Conservation (phyloP, 495 filamentous ascomycete genomes). For the Lichina pygmaea region DNA sequence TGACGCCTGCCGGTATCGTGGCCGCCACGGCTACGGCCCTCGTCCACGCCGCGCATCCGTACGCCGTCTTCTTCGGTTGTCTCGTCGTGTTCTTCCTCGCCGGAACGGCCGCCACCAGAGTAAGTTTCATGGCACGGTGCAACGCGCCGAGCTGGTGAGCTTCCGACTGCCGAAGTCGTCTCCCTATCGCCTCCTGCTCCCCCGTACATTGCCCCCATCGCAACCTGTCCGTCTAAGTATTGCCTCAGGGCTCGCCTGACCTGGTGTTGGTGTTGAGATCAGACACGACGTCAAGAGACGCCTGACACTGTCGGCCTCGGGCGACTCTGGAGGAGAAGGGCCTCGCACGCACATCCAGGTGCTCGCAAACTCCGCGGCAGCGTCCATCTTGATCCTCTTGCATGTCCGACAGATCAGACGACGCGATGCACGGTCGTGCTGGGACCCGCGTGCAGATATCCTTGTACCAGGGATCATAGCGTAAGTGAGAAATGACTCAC, state of each 20-base stretch:
- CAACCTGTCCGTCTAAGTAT: neutral
- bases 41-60: conserved; percentile 69
- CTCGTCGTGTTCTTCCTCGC: conserved; percentile 68
- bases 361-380: conserved; percentile 61
- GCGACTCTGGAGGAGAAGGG: conserved; percentile 47
- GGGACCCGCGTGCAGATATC: conserved; percentile 18
- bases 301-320: conserved; percentile 50
- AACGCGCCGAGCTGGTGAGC: neutral
- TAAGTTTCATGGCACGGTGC: conserved; percentile 8
- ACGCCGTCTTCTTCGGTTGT: conserved; percentile 64
- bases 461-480: conserved; percentile 29
- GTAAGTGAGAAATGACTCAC: conserved; percentile 4
- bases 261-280: conserved; percentile 18
- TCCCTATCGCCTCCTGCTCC: conserved; percentile 1
- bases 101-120: conserved; percentile 63
- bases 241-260: neutral
- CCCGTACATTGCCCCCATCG: neutral
- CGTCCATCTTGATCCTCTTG: conserved; percentile 41
- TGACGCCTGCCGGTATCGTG: conserved; percentile 46
- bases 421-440: conserved; percentile 13
- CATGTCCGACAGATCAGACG: conserved; percentile 35
- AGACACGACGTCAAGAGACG: conserved; percentile 67
- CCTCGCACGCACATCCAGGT: conserved; percentile 72
- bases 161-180: too few relatives aligned
- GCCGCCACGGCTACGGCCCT: conserved; percentile 43